Base-by-base conservation (phyloP, 257 asterid genomes). In the Perilla frutescens region DNA sequence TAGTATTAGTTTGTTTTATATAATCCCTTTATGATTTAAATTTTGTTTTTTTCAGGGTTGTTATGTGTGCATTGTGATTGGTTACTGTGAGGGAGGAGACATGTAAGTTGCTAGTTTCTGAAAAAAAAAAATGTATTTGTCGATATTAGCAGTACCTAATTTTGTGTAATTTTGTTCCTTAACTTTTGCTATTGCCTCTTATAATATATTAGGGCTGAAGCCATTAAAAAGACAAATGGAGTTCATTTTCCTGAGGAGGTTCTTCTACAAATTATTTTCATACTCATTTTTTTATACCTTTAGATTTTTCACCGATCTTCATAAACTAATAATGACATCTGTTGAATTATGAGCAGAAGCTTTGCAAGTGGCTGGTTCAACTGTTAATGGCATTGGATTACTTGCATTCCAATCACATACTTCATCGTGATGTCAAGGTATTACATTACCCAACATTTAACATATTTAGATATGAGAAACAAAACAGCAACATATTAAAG, bases 31-130 rank as follows among this genome's bases (percentile, higher is more conserved):
- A 73, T 62, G 73, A 29, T 40, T 61, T 62, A 32, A 61, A 15
- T 71, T 68, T 59, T 68, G 37, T 45, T 67, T 41, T 66, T 77
- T 78, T 66, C 96, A 95, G 99, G 99, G 98, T 75, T 95, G 98
- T 81, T 92, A 87, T 71, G 99, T 95, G 73, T 95, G 99, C 96
- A 95, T 95, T 76, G 91, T 95, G 71, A 87, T 95, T 39, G 98
- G 98, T 51, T 92, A 92, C 82, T 95, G 99, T 73, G 99, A 95
- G 86, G 99, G 97, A 72, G 99, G 99, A 77, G 99, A 95, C 78
- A 88, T 95, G 99, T 95, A 86, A 89, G 98, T 82, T 76, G 75
- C 79, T 71, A 72, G 40, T 72, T 73, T 70, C 44, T 36, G 14
- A 49, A 56, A 20, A 20, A 20, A 20, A 20, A 20, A 20, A 20